Base-by-base conservation (phyloP, 106 monocot species). In the Apostasia ramifera region DNA sequence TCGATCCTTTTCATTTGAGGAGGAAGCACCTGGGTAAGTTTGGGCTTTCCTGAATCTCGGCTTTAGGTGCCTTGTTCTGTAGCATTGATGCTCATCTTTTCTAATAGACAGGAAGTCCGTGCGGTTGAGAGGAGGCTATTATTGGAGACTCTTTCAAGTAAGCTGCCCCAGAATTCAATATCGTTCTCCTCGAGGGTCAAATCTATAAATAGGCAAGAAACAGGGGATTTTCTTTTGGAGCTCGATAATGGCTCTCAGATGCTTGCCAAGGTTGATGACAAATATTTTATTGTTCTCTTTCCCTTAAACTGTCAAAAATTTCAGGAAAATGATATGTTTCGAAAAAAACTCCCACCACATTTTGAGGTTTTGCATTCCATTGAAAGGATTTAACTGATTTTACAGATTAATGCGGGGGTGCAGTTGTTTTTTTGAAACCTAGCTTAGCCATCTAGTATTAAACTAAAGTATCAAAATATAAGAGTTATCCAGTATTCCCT, bases 61-160 rank as follows among this genome's bases (percentile, higher is more conserved):
- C 3, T 47, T 39, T 55, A 40, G 40, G 13, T 48, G 3, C 1
- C 3, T 40, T 44, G 48, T 38, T 66, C 12, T 74, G n/a, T 55
- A 57, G 10, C 39, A 52, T 53, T 80, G 58, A 66, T 57, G 38
- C 13, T 56, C n/a, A 69, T 14, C 40, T 72, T 11, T 76, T 8
- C 10, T 68, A 6, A 55, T 73, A 90, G 87, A 60, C 91, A 95
- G 70, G 91, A 91, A 73, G 88, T 91, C 8, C 85, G 94, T 15
- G 91, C 94, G 11, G 91, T 95, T 8, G 91, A 95, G 65, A 80
- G 95, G 66, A 77, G 71, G 53, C 74, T 82, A 49, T 82, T 95
- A 11, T 73, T 95, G 55, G 94, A 95, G 79, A 73, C 84, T 5
- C 79, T 97, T 12, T 89, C 92, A 47, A 74, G 65, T 56, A 66